These are phyloP conservation scores for Sordaria brevicollis DNA, from an alignment of 495 filamentous ascomycete genomes.

Conservation along the genomic window DNA sequence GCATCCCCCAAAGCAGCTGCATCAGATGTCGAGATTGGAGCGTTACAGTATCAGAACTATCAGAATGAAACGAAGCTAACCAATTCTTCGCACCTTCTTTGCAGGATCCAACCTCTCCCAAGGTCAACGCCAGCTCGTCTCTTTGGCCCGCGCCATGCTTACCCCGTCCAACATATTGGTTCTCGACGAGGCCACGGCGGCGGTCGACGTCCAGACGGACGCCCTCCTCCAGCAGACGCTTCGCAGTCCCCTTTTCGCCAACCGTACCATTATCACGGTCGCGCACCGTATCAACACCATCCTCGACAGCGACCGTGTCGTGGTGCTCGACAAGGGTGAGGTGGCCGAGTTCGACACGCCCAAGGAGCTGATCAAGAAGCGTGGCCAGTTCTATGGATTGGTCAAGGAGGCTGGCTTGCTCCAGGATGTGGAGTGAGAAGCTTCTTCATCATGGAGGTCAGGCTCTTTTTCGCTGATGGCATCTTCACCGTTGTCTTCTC, in stretches of 20 bases:
- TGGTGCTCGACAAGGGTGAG: conserved; percentile 63
- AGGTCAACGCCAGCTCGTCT: conserved; percentile 86
- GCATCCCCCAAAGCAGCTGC: not conserved
- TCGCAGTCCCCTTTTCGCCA: conserved; percentile 57
- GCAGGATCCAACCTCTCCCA: conserved; percentile 69
- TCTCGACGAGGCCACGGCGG: conserved; percentile 93
- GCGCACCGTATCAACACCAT: conserved; percentile 97
- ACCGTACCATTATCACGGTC: conserved; percentile 95
- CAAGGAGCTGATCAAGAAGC: conserved; percentile 29
- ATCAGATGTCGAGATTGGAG: not conserved
- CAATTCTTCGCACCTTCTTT: conserved; percentile 1
- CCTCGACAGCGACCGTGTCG: conserved; percentile 81
- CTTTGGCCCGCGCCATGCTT: conserved; percentile 83
- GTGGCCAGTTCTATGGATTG: conserved; percentile 34
- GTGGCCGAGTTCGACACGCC: conserved; percentile 40
- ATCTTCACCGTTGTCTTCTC: not conserved
- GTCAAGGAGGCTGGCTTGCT: conserved; percentile 38
- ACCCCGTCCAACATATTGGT: conserved; percentile 96
- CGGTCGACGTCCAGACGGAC: conserved; percentile 92
- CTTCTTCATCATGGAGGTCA: not conserved
- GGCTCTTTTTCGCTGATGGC: not conserved
- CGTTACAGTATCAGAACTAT: not conserved
- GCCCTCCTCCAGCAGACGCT: conserved; percentile 65
- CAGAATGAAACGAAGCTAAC: not conserved
- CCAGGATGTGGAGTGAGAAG: conserved; percentile 9